phyloP scores from a whole-genome alignment of 139 green algal species.

The Closterium sp. region DNA sequence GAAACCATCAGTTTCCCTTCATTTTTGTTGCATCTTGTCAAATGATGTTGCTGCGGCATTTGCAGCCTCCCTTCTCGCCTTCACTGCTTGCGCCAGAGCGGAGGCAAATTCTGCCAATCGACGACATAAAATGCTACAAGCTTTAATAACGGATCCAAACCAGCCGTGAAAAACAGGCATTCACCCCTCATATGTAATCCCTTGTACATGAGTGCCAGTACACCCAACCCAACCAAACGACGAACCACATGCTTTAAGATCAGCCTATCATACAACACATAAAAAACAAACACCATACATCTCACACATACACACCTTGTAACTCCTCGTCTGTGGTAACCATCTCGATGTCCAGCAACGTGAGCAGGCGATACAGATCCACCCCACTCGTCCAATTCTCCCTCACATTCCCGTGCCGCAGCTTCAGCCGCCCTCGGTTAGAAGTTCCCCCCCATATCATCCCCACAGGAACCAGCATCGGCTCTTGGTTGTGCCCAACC shows the following conservation, averaged over 20 bases:
- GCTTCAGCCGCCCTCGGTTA: conserved; percentile 23
- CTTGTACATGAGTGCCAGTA: too few relatives aligned
- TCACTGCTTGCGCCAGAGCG: background rate
- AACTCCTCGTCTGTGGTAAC: conserved; percentile 18
- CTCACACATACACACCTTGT: background rate
- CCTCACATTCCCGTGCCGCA: conserved; percentile 5
- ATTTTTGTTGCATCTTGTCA: too few relatives aligned
- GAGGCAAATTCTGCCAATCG: background rate
- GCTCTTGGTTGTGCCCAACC: background rate
- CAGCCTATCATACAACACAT: too few relatives aligned
- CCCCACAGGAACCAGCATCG: conserved; percentile 4
- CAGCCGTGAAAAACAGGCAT: too few relatives aligned
- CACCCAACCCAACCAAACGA: too few relatives aligned
- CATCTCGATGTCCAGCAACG: conserved; percentile 35
- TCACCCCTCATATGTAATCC: too few relatives aligned
- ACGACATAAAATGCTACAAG: too few relatives aligned
- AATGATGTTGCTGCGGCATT: too few relatives aligned
- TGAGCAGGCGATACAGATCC: conserved; percentile 11
- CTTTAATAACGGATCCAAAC: too few relatives aligned
- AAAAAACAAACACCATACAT: too few relatives aligned
- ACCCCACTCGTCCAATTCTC: conserved; percentile 36
- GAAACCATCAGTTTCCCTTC: too few relatives aligned
- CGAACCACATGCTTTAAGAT: too few relatives aligned
- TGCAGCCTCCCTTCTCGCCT: background rate
- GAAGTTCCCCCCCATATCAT: conserved; percentile 35